phyloP scores from a whole-genome alignment of 75 land plant genomes.

The Picea glauca region DNA sequence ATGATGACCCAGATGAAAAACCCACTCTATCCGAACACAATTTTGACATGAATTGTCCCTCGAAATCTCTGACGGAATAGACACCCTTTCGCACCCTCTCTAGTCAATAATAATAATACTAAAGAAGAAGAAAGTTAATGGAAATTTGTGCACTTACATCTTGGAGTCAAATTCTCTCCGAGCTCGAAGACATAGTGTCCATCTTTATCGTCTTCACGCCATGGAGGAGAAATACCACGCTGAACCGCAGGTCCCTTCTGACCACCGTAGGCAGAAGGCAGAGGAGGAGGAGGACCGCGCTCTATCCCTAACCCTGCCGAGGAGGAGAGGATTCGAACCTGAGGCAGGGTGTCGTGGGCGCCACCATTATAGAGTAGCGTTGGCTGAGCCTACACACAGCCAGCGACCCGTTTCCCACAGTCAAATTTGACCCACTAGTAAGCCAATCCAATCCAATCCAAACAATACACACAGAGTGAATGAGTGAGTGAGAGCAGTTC shows the following conservation, averaged over 20 bases:
- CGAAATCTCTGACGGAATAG: no score
- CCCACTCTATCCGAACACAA: no score
- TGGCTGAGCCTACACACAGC: slow-evolving; percentile 39
- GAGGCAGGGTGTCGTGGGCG: slow-evolving; percentile 12
- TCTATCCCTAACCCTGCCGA: slow-evolving; percentile 15
- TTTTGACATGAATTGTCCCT: no score
- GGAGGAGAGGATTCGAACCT: slow-evolving; percentile 16
- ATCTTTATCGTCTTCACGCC: slow-evolving; percentile 74
- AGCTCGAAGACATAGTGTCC: slow-evolving; percentile 77
- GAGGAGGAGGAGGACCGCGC: slow-evolving; percentile 7
- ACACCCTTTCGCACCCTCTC: no score
- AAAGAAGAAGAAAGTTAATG: no score
- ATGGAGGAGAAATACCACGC: slow-evolving; percentile 47
- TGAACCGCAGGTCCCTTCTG: slow-evolving; percentile 3
- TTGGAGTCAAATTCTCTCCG: slow-evolving; percentile 80
- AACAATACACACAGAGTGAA: no score
- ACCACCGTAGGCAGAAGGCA: neutral
- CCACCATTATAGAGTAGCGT: slow-evolving; percentile 22
- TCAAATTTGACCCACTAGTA: slow-evolving; percentile 10
- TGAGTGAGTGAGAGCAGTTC: no score
- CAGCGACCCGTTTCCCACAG: slow-evolving; percentile 24
- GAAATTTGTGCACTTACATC: slow-evolving; percentile 47
- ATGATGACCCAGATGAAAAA: no score
- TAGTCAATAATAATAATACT: no score
- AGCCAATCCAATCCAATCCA: neutral